Base-by-base conservation (phyloP, 2,329 filamentous ascomycete species). In the Nemania diffusa region DNA sequence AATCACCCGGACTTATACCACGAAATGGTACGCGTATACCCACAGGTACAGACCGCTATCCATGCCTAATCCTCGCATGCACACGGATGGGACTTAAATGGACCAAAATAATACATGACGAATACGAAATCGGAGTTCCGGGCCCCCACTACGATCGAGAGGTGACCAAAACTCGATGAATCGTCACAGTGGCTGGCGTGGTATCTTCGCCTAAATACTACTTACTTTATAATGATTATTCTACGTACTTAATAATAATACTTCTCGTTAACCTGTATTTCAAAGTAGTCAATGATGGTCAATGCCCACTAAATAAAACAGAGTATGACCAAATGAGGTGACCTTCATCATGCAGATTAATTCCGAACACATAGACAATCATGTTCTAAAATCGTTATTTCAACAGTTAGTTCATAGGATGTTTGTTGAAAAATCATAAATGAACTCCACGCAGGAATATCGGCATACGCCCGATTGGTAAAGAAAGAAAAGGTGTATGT, bases 1-100 rank as follows among this genome's bases (percentile, higher is more conserved):
- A 90, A 96, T 64, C 94, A 97, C 78, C 89, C 90, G 0, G 93
- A 97, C 68, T 81, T 98, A 53, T 97, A 95, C 78, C 82, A 89
- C 17, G 85, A 88, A 69, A 91, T 98, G 88, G 84, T 97, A 1
- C 81, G 85, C 58, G 90, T 97, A 15, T 97, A 97, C 76, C 94
- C 94, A 7, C 88, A 91, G 69, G 91, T 97, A 3, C 92, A 96
- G 81, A 83, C 91, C 74, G 90, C 91, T 24, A 92, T 96, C 67
- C 90, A 92, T 74, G 87, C 85, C n/a, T 88, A 71, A 70, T 42
- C 11, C 7, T 17, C 11, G 9, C 17, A 22, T 11, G 1, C 17
- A 42, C 29, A 7, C 11, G 32, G 20, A 20, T 17, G 32, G 11
- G 22, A 9, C 24, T n/a, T 51, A 26, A n/a, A 17, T 26, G 11